Percentiles rank a stretch among this genome's conserved stretches.
phyloP scores from a whole-genome alignment of 495 filamentous ascomycete species.

The Amphirosellinia nigrospora region DNA sequence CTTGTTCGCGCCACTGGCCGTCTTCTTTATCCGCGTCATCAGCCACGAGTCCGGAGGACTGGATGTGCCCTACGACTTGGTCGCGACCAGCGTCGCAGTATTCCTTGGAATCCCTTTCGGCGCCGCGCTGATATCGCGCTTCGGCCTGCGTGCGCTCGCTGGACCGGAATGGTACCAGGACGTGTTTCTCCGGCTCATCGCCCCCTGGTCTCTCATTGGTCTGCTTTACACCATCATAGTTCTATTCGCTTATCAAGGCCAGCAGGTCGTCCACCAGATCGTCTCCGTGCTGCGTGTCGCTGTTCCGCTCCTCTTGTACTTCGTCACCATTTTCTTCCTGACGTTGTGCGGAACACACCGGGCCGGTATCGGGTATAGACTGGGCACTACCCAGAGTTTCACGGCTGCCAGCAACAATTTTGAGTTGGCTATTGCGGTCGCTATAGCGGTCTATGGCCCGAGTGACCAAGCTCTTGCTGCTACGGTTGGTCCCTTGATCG shows the following conservation, averaged over 20 bases:
- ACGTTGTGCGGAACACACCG: slow-evolving; percentile 65
- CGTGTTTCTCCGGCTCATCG: slow-evolving; percentile 69
- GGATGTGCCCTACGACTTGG: slow-evolving; percentile 69
- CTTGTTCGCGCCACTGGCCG: slow-evolving; percentile 78
- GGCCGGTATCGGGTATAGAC: slow-evolving; percentile 74
- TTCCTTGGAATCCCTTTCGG: slow-evolving; percentile 87
- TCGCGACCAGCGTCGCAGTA: slow-evolving; percentile 79
- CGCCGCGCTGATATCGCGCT: slow-evolving; percentile 77
- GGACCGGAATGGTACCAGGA: slow-evolving; percentile 68
- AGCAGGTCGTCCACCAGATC: slow-evolving; percentile 81
- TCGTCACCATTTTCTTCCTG: slow-evolving; percentile 71
- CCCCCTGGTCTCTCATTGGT: slow-evolving; percentile 81
- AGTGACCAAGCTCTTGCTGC: slow-evolving; percentile 88
- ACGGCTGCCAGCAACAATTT: slow-evolving; percentile 97
- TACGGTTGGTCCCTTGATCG: slow-evolving; percentile 89
- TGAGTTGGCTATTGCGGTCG: slow-evolving; percentile 91
- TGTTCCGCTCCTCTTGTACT: slow-evolving; percentile 82
- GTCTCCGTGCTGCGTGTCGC: slow-evolving; percentile 80
- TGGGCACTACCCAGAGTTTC: slow-evolving; percentile 83
- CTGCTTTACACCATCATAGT: slow-evolving; percentile 87
- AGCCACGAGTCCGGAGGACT: slow-evolving; percentile 48
- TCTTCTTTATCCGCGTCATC: slow-evolving; percentile 80
- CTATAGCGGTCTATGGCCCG: slow-evolving; percentile 81
- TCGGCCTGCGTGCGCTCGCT: slow-evolving; percentile 60
- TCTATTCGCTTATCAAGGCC: slow-evolving; percentile 82